These are phyloP conservation scores for Scleromitrula shiraiana DNA, from an alignment of 2,329 filamentous ascomycete genomes.

Conservation along the genomic window DNA sequence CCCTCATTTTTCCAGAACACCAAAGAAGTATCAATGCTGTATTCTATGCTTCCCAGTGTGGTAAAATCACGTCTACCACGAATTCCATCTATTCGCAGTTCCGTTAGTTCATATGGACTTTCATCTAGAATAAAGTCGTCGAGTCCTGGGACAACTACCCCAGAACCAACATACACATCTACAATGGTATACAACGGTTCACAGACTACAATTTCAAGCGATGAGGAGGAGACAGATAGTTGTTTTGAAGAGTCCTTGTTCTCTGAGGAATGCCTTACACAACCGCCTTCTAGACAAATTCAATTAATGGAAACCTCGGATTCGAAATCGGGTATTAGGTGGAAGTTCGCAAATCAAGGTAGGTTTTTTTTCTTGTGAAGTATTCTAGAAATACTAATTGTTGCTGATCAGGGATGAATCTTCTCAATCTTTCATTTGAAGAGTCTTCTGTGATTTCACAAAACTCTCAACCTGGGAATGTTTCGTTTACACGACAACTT, in stretches of 20 bases:
- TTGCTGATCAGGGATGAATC: slow-evolving; percentile 34
- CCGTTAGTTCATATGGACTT: slow-evolving; percentile 28
- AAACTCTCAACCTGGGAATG: slow-evolving; percentile 29
- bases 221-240: background rate
- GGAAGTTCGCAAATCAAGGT: slow-evolving; percentile 46
- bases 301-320: slow-evolving; percentile 14
- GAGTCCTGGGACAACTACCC: slow-evolving; percentile 25
- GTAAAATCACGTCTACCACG: slow-evolving; percentile 44
- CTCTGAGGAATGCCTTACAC: slow-evolving; percentile 17
- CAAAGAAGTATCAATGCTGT: slow-evolving; percentile 38
- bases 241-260: slow-evolving; percentile 14
- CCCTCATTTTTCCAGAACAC: background rate
- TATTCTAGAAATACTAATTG: background rate
- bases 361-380: slow-evolving; percentile 5
- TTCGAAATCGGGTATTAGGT: slow-evolving; percentile 35
- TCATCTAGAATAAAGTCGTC: slow-evolving; percentile 10
- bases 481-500: slow-evolving; percentile 48
- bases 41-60: slow-evolving; percentile 44
- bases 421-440: slow-evolving; percentile 38
- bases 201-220: background rate
- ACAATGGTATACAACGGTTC: slow-evolving; percentile 19
- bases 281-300: slow-evolving; percentile 3
- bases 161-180: slow-evolving; percentile 18
- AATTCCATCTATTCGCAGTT: slow-evolving; percentile 41
- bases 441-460: slow-evolving; percentile 34